Evolutionary conservation across 1,284 basidiomycete genomes (phyloP), one percentile per base, ranked within the genome.

Genomic region (Heterobasidion irregulare): DNA sequence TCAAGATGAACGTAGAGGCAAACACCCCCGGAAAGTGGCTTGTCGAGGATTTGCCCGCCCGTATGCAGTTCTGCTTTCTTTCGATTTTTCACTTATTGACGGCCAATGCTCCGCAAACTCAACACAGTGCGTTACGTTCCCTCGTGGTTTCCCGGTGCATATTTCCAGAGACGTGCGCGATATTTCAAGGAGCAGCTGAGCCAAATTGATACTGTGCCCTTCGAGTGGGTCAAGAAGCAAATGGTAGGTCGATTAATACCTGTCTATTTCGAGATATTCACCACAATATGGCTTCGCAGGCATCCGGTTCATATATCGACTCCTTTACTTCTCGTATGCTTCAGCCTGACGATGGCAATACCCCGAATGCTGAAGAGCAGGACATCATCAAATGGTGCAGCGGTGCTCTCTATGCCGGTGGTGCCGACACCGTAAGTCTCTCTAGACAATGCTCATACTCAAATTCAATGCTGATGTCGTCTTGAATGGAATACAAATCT

Each of bases 401-500:
- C 34, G 65, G 65, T 7, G 69, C 67, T 0, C 61, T 75, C 16
- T 76, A 73, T 57, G 59, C 66, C 33, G 77, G 74, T 5, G 77
- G 75, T 26, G 72, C 75, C 32, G 76, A 79, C 55, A 80, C 76
- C 2, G 77, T 75, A 49, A 45, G 52, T 45, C 13, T 45, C 13
- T 15, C 16, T 32, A 8, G 13, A 26, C 6, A 19, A 19, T 9
- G 16, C 16, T 2, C 19, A 48, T 33, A 18, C 13, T 13, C 9
- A 7, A 9, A 7, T 18, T 16, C 47, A 33, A 19, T 9, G 15
- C 36, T 44, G 16, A 8, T 26, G 26, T 6, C 18, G 12, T 44
- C 2, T 15, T 26, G 2, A 12, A 19, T 13, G 8, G 1, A 36
- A 13, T 8, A 10, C 5, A 18, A n/a, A 15, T 19, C 6, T 26